Evolutionary conservation across 805 yeast species (phyloP), one percentile per base, ranked within the genome.

Genomic region (Zygotorulaspora danielsina): DNA sequence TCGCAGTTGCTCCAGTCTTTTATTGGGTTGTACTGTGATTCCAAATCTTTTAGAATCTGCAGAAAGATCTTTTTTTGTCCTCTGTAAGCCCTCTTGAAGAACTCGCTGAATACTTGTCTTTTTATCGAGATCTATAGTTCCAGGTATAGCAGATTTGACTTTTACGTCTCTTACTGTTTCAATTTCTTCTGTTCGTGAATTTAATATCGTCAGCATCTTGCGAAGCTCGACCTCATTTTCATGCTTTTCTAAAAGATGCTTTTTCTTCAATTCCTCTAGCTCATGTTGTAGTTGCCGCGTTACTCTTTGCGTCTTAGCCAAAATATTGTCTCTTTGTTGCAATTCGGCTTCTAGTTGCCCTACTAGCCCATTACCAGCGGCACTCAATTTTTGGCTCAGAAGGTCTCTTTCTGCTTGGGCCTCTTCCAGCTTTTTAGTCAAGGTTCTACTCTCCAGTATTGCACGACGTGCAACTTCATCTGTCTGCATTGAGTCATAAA

Each of bases 401-500:
- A 75, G 78, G 48, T 83, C 87, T 36, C 84, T 70, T 53, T 81
- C 87, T 2, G 65, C 67, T 32, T 51, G 49, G 15, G 51, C 38
- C 42, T 63, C 65, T 34, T 78, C 81, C 2, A 80, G 74, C 28
- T 66, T 68, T 41, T 67, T 67, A 4, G 71, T 67, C 28, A 79
- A 71, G 11, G 73, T 78, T 44, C 77, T 73, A 7, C 79, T 75
- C 41, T 83, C 89, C 12, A 57, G 15, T 3, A 68, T 73, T 42
- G 96, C 94, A 38, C 83, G 73, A 38, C 84, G 70, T 10, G 95
- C 96, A 59, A 82, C 84, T 42, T 87, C 95, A 61, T 93, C 97
- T 0, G 96, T 86, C 51, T 81, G 81, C 64, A 89, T 73, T 7
- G 90, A 73, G 30, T 87, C 80, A 44, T 77, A 72, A 29, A 93